Conservation (phyloP, 495 filamentous ascomycete species). For the Poronia punctata region DNA sequence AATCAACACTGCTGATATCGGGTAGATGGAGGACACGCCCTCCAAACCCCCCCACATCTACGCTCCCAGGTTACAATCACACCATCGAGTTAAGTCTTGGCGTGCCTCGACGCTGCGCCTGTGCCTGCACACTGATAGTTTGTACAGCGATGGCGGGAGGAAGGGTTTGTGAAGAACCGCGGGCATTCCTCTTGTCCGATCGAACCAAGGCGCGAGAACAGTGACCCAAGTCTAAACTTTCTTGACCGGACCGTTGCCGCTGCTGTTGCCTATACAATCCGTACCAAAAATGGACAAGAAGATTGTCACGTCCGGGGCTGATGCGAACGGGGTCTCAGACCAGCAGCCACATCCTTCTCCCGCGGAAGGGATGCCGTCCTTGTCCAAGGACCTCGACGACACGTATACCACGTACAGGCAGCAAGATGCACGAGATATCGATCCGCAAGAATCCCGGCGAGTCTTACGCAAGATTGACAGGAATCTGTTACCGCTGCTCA, state of each 20-base stretch:
- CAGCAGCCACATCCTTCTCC: neutral
- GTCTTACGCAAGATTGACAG: constrained; percentile 51
- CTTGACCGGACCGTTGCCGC: too few relatives aligned
- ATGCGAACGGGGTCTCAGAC: neutral
- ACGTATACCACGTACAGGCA: constrained; percentile 40
- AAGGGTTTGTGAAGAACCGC: too few relatives aligned
- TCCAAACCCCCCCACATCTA: constrained; percentile 5
- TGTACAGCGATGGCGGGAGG: too few relatives aligned
- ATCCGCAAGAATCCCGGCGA: constrained; percentile 38
- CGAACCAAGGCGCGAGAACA: too few relatives aligned
- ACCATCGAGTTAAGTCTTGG: constrained; percentile 4
- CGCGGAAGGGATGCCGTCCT: constrained; percentile 6
- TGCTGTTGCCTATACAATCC: too few relatives aligned
- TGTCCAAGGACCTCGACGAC: constrained; percentile 36
- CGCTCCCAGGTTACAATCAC: neutral
- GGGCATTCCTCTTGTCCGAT: too few relatives aligned
- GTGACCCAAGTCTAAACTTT: too few relatives aligned
- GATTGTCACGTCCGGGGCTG: neutral
- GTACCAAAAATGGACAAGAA: neutral
- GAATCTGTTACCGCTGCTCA: constrained; percentile 48
- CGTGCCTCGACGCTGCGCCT: too few relatives aligned
- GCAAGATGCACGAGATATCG: constrained; percentile 28
- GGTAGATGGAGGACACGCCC: neutral
- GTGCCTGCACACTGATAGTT: too few relatives aligned
- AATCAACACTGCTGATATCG: constrained; percentile 1